A percentile compares a stretch with the other conserved stretches of the same genome.
phyloP scores from a whole-genome alignment of 768 basidiomycete species.

The Hygrocybe coccinea region DNA sequence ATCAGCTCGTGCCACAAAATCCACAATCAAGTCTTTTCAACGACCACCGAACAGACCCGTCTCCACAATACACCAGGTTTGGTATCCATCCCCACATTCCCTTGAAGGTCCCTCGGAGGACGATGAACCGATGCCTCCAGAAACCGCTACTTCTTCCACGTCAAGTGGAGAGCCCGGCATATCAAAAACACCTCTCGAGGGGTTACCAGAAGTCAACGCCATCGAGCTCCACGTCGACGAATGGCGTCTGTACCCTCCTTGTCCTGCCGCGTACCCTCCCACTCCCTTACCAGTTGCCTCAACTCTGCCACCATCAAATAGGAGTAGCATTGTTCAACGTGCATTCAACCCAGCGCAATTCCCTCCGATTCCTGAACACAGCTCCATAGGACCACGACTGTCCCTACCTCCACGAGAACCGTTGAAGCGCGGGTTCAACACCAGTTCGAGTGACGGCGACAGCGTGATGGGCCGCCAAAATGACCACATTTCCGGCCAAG shows the following conservation, averaged over 20 bases:
- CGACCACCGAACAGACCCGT: not conserved
- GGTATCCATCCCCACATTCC: slow-evolving; percentile 55
- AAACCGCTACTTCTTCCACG: not conserved
- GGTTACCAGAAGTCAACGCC: slow-evolving; percentile 7
- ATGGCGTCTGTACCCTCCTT: slow-evolving; percentile 69
- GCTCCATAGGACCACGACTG: slow-evolving; percentile 54
- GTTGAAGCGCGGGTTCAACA: slow-evolving; percentile 47
- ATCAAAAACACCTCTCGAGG: slow-evolving; percentile 4
- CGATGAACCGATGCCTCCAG: slow-evolving; percentile 12
- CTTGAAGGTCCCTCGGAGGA: slow-evolving; percentile 35
- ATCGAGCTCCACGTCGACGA: slow-evolving; percentile 45
- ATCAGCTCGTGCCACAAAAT: not conserved
- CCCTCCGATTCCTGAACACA: slow-evolving; percentile 35
- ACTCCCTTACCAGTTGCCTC: slow-evolving; percentile 50
- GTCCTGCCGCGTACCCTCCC: slow-evolving; percentile 73
- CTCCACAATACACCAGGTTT: slow-evolving; percentile 42
- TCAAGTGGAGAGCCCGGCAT: not conserved
- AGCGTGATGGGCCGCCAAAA: slow-evolving; percentile 13
- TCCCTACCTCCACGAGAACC: slow-evolving; percentile 63
- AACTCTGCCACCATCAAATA: slow-evolving; percentile 22
- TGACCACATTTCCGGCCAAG: slow-evolving; percentile 3
- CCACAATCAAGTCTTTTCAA: not conserved
- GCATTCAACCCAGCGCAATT: not conserved
- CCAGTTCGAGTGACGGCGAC: slow-evolving; percentile 4
- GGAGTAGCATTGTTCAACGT: slow-evolving; percentile 6